Evolutionary conservation across 2,329 filamentous ascomycete species (phyloP).

Genomic region (Fusarium liriodendri): DNA sequence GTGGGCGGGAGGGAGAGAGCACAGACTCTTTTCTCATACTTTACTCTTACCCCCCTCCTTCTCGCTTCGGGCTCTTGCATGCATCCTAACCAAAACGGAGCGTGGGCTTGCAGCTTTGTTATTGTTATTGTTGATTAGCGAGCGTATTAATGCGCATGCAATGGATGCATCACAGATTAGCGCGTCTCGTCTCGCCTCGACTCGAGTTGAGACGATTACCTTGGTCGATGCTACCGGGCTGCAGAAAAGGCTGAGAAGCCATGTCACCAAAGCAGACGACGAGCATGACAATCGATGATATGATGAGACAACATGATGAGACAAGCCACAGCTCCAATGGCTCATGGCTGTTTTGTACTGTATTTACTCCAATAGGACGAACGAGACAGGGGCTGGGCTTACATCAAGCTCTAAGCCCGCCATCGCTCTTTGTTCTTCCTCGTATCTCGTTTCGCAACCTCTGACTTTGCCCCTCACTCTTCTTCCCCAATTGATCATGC

Average conservation of each 20-base stretch:
- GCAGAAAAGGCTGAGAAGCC: neutral
- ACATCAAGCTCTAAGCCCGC: constrained; percentile 32
- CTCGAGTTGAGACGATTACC: neutral
- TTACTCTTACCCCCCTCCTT: too few species aligned
- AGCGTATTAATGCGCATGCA: constrained; percentile 8
- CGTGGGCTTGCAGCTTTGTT: neutral
- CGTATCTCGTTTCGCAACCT: constrained; percentile 19
- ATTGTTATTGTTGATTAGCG: constrained; percentile 9
- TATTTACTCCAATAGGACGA: constrained; percentile 5
- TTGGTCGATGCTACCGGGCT: constrained; percentile 16
- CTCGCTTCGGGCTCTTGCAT: neutral
- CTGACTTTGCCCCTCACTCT: constrained; percentile 1
- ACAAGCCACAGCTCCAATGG: constrained; percentile 11
- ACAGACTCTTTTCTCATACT: constrained; percentile 3
- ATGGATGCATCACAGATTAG: constrained; percentile 12
- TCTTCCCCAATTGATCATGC: constrained; percentile 4
- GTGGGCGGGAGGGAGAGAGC: neutral
- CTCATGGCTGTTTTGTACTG: neutral
- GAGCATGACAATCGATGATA: constrained; percentile 14
- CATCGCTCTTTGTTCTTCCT: constrained; percentile 9
- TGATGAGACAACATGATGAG: constrained; percentile 5
- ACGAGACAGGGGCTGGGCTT: constrained; percentile 2
- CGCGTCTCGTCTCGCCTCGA: neutral
- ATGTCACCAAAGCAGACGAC: constrained; percentile 6
- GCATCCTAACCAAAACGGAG: neutral